Evolutionary conservation across 2,329 filamentous ascomycete genomes (phyloP).

Genomic region (Aspergillus ustus): DNA sequence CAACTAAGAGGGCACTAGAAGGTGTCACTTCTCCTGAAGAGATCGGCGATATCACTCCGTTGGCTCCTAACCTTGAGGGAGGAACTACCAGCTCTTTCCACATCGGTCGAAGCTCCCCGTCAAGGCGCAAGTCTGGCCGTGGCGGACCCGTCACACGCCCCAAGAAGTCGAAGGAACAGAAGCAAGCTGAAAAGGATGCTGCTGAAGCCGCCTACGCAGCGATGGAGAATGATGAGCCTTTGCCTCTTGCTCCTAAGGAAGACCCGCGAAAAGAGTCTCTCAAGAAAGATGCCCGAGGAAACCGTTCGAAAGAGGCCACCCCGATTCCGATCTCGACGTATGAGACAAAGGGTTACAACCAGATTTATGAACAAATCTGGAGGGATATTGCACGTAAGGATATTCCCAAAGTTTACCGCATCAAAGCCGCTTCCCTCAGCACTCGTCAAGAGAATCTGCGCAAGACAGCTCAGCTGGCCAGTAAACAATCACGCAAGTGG

Average conservation of each 20-base stretch:
- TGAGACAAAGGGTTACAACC: conserved; percentile 90
- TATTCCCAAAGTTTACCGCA: conserved; percentile 86
- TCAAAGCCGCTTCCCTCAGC: conserved; percentile 82
- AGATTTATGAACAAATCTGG: conserved; percentile 97
- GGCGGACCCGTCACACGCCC: conserved; percentile 62
- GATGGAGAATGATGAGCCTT: conserved; percentile 49
- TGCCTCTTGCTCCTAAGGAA: conserved; percentile 62
- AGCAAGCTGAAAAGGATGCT: conserved; percentile 71
- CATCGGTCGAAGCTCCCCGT: conserved; percentile 60
- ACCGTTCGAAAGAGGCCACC: conserved; percentile 48
- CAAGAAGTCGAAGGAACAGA: conserved; percentile 83
- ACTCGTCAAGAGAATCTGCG: conserved; percentile 94
- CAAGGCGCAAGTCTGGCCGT: conserved; percentile 60
- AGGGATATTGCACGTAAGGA: conserved; percentile 92
- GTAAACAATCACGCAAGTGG: conserved; percentile 97
- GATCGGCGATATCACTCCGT: conserved; percentile 69
- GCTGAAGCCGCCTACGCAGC: conserved; percentile 88
- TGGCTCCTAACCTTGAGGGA: conserved; percentile 81
- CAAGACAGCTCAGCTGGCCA: conserved; percentile 94
- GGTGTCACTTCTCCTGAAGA: conserved; percentile 77
- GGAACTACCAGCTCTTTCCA: conserved; percentile 86
- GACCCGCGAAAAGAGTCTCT: conserved; percentile 51
- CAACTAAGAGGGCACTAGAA: conserved; percentile 84
- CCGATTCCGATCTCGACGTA: conserved; percentile 66
- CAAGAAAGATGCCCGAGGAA: conserved; percentile 49